phyloP scores from a whole-genome alignment of 176 grass and related monocot species.

The Aegilops sharonensis region DNA sequence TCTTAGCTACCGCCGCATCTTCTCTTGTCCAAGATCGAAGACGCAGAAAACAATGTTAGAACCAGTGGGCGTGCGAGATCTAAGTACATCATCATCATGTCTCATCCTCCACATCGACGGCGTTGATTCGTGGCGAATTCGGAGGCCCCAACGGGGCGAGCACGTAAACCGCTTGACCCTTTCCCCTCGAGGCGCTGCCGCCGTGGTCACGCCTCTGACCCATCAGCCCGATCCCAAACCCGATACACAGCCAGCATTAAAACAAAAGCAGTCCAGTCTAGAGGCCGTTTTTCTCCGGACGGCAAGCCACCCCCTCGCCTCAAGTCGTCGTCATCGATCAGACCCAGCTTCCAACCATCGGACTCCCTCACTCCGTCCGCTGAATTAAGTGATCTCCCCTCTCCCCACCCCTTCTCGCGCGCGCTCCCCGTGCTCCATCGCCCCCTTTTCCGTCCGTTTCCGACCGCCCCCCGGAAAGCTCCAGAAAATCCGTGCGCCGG shows the following conservation, averaged over 20 bases:
- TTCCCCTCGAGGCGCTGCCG: neutral
- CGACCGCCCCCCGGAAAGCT: neutral
- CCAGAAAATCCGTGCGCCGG: neutral
- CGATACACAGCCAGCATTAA: neutral
- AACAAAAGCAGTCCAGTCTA: neutral
- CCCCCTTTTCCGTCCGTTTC: neutral
- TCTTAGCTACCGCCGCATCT: no score
- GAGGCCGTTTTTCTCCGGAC: neutral
- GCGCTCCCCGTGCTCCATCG: neutral
- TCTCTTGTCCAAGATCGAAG: no score
- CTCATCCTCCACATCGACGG: no score
- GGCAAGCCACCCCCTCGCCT: neutral
- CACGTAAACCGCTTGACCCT: neutral
- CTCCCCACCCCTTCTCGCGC: neutral
- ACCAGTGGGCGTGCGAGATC: no score
- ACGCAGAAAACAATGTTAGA: no score
- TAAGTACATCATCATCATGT: no score
- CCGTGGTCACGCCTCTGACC: neutral
- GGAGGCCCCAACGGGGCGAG: no score
- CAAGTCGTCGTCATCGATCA: neutral
- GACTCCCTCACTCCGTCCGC: neutral
- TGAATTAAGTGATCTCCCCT: neutral
- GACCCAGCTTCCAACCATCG: neutral
- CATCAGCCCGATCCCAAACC: neutral
- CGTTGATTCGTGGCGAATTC: no score